A percentile compares a stretch with the other conserved stretches of the same genome.
These are phyloP conservation scores for Globisporangium middletonii DNA, from an alignment of 352 stramenopile species.

Conservation along the genomic window DNA sequence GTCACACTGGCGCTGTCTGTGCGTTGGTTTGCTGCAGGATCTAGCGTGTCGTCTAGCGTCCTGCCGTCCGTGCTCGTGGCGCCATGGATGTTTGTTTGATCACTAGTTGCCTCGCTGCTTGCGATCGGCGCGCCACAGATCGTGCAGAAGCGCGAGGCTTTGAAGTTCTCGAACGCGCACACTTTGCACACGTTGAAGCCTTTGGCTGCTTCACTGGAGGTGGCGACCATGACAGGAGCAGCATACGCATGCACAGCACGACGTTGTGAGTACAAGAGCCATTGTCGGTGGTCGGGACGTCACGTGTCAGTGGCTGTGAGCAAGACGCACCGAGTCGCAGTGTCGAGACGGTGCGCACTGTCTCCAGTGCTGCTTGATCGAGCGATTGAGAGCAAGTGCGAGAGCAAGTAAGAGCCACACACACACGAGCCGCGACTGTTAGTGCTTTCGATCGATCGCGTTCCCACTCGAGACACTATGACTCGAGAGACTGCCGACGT, in stretches of 20 bases:
- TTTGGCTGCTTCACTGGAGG: constrained; percentile 33
- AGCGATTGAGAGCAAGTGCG: background rate
- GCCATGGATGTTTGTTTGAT: background rate
- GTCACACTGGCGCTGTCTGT: background rate
- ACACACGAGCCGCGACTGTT: too few species aligned
- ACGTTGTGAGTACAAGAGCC: background rate
- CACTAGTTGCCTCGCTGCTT: background rate
- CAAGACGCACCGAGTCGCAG: constrained; percentile 22
- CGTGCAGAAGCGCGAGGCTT: constrained; percentile 35
- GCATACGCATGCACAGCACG: background rate
- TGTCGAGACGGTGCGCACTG: constrained; percentile 40
- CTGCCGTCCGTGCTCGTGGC: background rate
- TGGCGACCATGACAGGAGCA: background rate
- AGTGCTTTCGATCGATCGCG: background rate
- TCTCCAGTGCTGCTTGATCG: constrained; percentile 4
- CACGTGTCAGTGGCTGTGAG: background rate
- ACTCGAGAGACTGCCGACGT: constrained; percentile 4
- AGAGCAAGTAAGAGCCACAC: background rate
- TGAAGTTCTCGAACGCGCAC: constrained; percentile 62
- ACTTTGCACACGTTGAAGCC: constrained; percentile 36
- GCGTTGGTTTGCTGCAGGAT: too few species aligned
- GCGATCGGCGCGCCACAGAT: constrained; percentile 37
- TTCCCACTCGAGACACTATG: background rate
- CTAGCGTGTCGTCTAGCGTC: background rate
- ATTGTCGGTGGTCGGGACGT: background rate